Conservation (phyloP, 345 rosid genomes). For the Arabis alpina region DNA sequence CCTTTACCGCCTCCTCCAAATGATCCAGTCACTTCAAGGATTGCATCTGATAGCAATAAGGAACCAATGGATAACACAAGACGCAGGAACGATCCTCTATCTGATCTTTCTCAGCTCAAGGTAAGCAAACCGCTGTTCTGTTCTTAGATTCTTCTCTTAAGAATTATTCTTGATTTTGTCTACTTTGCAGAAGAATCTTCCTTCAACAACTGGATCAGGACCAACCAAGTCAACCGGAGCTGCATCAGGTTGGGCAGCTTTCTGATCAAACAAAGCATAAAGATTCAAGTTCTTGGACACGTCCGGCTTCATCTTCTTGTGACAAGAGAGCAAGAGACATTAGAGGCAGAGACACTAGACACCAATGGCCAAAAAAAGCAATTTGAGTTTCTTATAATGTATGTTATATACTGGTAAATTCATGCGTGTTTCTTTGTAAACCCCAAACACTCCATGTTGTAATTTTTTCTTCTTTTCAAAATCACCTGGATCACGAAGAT, state of each 20-base stretch:
- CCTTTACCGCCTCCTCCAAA: constrained; percentile 95
- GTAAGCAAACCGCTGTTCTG: constrained; percentile 44
- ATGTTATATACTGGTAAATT: constrained; percentile 34
- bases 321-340: constrained; percentile 33
- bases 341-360: constrained; percentile 34
- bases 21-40: constrained; percentile 70
- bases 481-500: constrained; percentile 15
- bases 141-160: not conserved
- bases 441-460: constrained; percentile 20
- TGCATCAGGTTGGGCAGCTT: constrained; percentile 99
- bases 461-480: not conserved
- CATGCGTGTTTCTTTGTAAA: constrained; percentile 36
- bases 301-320: constrained; percentile 43
- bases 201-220: constrained; percentile 63
- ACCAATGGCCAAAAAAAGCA: constrained; percentile 5
- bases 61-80: constrained; percentile 47
- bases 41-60: constrained; percentile 44
- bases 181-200: constrained; percentile 78
- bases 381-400: constrained; percentile 2
- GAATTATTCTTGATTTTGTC: constrained; percentile 5
- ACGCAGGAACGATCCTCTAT: constrained; percentile 55
- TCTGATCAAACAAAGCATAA: constrained; percentile 59
- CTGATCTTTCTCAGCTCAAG: constrained; percentile 81
- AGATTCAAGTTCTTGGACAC: constrained; percentile 64
- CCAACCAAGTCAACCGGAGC: constrained; percentile 61